Base-by-base conservation (phyloP, 2,329 filamentous ascomycete genomes). In the Diaporthe ampelina region DNA sequence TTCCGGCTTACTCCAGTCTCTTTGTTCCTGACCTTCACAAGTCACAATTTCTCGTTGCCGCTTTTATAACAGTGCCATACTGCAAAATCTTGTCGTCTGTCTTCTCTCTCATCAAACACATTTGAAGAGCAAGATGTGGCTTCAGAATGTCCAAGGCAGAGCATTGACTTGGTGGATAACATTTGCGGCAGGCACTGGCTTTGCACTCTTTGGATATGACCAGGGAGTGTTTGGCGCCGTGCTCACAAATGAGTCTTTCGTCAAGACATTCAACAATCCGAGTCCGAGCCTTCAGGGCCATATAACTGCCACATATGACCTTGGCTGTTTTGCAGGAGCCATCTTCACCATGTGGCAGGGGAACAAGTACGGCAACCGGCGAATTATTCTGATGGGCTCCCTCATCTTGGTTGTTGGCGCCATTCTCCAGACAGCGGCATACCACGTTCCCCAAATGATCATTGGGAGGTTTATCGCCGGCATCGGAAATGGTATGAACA, bases 181-280 rank as follows among this genome's bases (percentile, higher is more conserved):
- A 19, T 32, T 57, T 13, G 54, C 54, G 26, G 54, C 54, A 6
- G 54, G 54, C 29, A 35, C 54, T 21, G 61, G 61, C 13, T 67
- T 67, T 15, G 35, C 29, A 3, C 29, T 63, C 26, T 50, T 73
- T 35, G 57, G 70, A 21, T 67, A 67, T 67, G 70, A 73, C 24
- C 37, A 67, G 17, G 70, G 43, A 26, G 26, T 65, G 8, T 67
- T 73, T 9, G 61, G 61, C 35, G 61, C 40, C 4, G 19, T 67
- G 9, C n/a, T 67, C 1, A 48, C 40, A 7, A 67, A 32, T 21
- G 43, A 45, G 11, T 43, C 61, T n/a, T 67, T 67, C 61, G 45
- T 21, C 9, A 48, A 67, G 40, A 67, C 61, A 1, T 67, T 67
- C 61, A 11, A 48, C 17, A 9, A 45, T 21, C 35, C 35, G 4